These are phyloP conservation scores for Fusarium duplospermum DNA, from an alignment of 2,329 filamentous ascomycete genomes.

Conservation along the genomic window DNA sequence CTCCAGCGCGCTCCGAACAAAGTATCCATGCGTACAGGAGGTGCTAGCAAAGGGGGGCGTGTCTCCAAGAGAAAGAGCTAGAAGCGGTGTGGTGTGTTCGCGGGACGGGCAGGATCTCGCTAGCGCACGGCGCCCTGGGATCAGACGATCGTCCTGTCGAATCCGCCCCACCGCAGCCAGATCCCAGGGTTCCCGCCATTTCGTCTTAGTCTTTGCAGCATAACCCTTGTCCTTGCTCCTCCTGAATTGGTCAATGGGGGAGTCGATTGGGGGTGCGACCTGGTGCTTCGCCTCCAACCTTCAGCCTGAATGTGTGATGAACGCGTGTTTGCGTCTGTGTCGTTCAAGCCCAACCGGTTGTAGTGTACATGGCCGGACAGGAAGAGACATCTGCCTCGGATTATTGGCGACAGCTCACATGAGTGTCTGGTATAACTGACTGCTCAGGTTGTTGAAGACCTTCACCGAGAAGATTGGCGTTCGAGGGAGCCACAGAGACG, in stretches of 20 bases:
- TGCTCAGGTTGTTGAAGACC: constrained; percentile 27
- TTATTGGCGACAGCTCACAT: constrained; percentile 34
- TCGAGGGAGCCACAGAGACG: constrained; percentile 24
- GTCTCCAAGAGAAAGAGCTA: constrained; percentile 4
- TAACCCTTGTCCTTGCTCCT: constrained; percentile 36
- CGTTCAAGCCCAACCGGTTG: constrained; percentile 1
- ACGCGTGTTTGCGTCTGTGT: not conserved
- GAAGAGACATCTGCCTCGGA: constrained; percentile 9
- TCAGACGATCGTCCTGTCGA: constrained; percentile 47
- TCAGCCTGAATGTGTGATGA: constrained; percentile 32
- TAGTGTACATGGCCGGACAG: not conserved
- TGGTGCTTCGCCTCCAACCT: constrained; percentile 25
- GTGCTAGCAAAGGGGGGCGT: constrained; percentile 24
- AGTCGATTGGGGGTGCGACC: constrained; percentile 5
- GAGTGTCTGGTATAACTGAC: constrained; percentile 28
- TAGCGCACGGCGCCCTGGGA: constrained; percentile 43
- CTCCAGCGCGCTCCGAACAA: constrained; percentile 7
- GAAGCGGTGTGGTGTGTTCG: constrained; percentile 42
- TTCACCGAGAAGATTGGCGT: constrained; percentile 37
- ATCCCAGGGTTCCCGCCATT: constrained; percentile 46
- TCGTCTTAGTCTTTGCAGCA: constrained; percentile 31
- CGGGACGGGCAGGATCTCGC: constrained; percentile 47
- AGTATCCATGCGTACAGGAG: not conserved
- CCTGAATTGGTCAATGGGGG: constrained; percentile 24
- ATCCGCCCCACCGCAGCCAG: constrained; percentile 43